Base-by-base conservation (phyloP, 345 rosid species). In the Adansonia digitata region DNA sequence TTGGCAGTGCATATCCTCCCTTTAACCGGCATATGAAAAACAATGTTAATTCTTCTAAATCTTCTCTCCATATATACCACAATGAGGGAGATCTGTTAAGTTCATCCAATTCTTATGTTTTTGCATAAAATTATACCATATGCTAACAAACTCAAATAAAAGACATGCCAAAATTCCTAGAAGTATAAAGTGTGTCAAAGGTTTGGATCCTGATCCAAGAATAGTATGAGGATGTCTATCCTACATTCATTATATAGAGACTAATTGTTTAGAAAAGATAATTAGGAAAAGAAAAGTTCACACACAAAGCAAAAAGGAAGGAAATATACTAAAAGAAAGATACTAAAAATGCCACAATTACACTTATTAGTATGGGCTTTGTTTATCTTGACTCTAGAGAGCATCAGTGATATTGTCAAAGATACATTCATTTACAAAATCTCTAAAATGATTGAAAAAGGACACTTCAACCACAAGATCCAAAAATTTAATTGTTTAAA, bases 1-100 rank as follows among this genome's bases (percentile, higher is more conserved):
- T 71, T 95, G 98, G 87, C 97, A 95, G 64, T 95, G 91, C 99
- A 95, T 91, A 83, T 89, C 92, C 29, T 87, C 97, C 74, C 94
- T 81, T 92, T 91, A 69, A 95, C 98, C 99, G n/a, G n/a, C n/a
- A n/a, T 95, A 88, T 35, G 70, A 24, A 69, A 72, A 71, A 11
- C 57, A 40, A 60, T 56, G 62, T 75, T 27, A 76, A 34, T 56
- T 71, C 22, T 42, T 63, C 40, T 29, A n/a, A 27, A 45, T 68
- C 27, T 56, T 46, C 34, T 27, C 15, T 27, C 72, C 55, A 68
- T 49, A 27, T 45, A 15, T 17, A 27, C 4, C 14, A 45, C 9
- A 0, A 14, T 45, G 55, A 46, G 4, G 12, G 39, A 68, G 12
- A 14, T 26, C 56, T 68, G 24, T 4, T 68, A 45, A 27, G 39